Evolutionary conservation across 1,284 basidiomycete genomes (phyloP).

Genomic region (Ustanciosporium gigantosporum): DNA sequence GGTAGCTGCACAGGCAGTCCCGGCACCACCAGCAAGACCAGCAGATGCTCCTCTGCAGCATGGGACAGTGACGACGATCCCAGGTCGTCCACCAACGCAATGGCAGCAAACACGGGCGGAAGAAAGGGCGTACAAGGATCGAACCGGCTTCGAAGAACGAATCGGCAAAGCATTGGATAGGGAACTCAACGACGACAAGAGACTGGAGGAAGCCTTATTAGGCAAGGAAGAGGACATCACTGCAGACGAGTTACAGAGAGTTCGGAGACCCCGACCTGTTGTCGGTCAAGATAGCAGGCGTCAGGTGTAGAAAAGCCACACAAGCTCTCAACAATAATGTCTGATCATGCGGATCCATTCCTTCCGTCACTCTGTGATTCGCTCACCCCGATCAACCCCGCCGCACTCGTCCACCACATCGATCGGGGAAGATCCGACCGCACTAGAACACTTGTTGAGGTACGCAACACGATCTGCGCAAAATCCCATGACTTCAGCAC

Average conservation of each 20-base stretch:
- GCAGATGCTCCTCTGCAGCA: slow-evolving; percentile 16
- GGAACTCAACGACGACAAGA: slow-evolving; percentile 27
- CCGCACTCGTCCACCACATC: too few species aligned
- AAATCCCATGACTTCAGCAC: too few species aligned
- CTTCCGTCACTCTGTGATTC: too few species aligned
- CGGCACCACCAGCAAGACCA: slow-evolving; percentile 9
- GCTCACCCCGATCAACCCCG: too few species aligned
- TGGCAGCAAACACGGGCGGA: slow-evolving; percentile 36
- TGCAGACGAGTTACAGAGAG: slow-evolving; percentile 11
- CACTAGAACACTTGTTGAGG: too few species aligned
- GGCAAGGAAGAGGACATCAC: slow-evolving; percentile 26
- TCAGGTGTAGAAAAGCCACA: too few species aligned
- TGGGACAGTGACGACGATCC: slow-evolving; percentile 18
- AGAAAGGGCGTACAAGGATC: slow-evolving; percentile 20
- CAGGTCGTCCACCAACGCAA: slow-evolving; percentile 20
- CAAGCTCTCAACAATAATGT: too few species aligned
- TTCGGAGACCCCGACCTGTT: slow-evolving; percentile 10
- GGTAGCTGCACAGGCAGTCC: slow-evolving; percentile 15
- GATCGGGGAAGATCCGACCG: too few species aligned
- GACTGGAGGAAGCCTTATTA: slow-evolving; percentile 32
- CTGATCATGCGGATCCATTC: too few species aligned
- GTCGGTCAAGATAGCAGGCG: slow-evolving; percentile 26
- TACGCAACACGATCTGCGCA: too few species aligned
- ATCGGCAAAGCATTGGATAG: slow-evolving; percentile 18
- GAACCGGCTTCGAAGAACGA: slow-evolving; percentile 12